Base-by-base conservation (phyloP, 164 flowering plant species). In the Umbellularia californica region DNA sequence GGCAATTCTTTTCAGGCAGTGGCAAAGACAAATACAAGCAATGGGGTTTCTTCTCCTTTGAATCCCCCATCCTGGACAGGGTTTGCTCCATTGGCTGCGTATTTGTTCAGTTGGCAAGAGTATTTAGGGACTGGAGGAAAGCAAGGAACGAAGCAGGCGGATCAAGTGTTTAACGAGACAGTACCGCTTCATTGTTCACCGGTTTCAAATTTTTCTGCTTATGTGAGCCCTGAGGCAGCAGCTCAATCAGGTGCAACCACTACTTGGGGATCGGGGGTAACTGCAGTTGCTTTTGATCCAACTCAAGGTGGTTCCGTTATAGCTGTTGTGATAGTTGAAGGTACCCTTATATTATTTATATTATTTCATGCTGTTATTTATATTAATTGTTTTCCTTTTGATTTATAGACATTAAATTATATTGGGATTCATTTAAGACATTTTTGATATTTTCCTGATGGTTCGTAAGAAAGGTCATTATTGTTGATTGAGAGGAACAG, bases 191-290 rank as follows among this genome's bases (percentile, higher is more conserved):
- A 92, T 83, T 96, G 99, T 79, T 94, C 97, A 23, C 99, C 99
- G 52, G 98, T 96, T 72, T 96, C 99, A 76, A 96, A 96, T 82
- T 94, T 96, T 81, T 96, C 99, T 74, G 99, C 98, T 15, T 96
- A 96, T 83, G 99, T 96, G 77, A 91, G 93, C 81, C 98, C 99
- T 51, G 99, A 96, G 78, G 93, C 97, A 76, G 97, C 99, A 65
- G 87, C 97, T 72, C 97, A 91, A 73, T 88, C 95, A 78, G 91
- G 95, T 41, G 93, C 97, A 78, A 92, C 98, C 30, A 96, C 99
- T 60, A 96, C 99, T 25, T 96, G 99, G 99, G 99, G 99, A 65
- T 94, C 99, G 83, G 98, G 99, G 50, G 98, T 94, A 62, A 94
- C 97, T 76, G 95, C 97, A 68, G 93, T 96, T 83, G 93, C 99